Base-by-base conservation (phyloP, 2,329 filamentous ascomycete species). In the Dactylellina cionopaga region DNA sequence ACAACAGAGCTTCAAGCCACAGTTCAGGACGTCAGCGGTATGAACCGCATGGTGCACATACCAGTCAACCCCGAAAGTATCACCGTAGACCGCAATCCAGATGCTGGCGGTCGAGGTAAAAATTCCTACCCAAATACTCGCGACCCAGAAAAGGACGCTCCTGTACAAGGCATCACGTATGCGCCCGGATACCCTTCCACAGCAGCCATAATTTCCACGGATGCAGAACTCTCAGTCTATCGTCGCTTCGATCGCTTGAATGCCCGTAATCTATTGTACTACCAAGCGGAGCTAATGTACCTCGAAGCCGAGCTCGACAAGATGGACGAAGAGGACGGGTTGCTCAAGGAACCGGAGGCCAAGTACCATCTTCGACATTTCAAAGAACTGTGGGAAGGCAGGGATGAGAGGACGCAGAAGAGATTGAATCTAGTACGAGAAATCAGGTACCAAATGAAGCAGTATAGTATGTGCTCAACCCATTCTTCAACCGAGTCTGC, bases 231-330 rank as follows among this genome's bases (percentile, higher is more conserved):
- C 15, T 70, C 65, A 2, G 65, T 70, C 0, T 70, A 70, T 17
- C 65, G 65, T 22, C 65, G 65, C 13, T 70, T 70, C 39, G 65
- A 70, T 25, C 47, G 65, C 24, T 31, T 70, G 1, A 70, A 62
- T 35, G 49, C 65, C 3, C 46, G 65, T 17, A 70, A 62, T 24
- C 24, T 70, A 3, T 17, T 70, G 19, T 70, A 70, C 19, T 70
- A 70, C 13, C 65, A 70, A 22, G 65, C 65, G 5, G 55, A 70
- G 15, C 49, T 70, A 25, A 70, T 70, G 65, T 62, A 62, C n/a
- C 1, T 70, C 3, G 65, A 70, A 43, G 17, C 55, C 10, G 46
- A 70, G 27, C 35, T 70, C 5, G 65, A 70, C 17, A 70, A 62
- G 15, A 7, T 70, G 11, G 65, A 70, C 24, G 65, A 70, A 35